Conservation (phyloP, 2,329 filamentous ascomycete species). For the Neopestalotiopsis clavispora region DNA sequence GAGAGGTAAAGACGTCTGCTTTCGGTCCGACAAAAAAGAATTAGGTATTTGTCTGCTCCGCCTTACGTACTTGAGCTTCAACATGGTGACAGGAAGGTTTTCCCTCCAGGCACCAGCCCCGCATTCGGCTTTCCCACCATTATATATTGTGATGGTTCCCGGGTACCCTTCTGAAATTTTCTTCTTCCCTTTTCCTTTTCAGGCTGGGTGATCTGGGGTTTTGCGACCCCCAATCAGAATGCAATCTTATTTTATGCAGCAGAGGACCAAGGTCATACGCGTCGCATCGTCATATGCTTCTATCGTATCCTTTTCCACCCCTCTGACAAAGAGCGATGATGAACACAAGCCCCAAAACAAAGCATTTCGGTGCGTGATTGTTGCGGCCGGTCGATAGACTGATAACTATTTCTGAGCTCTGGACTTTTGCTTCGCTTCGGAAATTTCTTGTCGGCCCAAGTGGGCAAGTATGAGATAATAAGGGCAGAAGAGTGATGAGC, state of each 20-base stretch:
- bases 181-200: slow-evolving; percentile 9
- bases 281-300: slow-evolving; percentile 13
- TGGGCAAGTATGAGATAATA: slow-evolving; percentile 3
- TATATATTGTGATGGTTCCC: slow-evolving; percentile 7
- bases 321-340: slow-evolving; percentile 13
- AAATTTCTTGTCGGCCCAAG: slow-evolving; percentile 12
- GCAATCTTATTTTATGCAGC: background rate
- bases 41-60: slow-evolving; percentile 2
- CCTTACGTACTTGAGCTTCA: slow-evolving; percentile 5
- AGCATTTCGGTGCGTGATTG: slow-evolving; percentile 12
- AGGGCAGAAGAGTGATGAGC: background rate
- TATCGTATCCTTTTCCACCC: slow-evolving; percentile 3
- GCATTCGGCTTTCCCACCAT: slow-evolving; percentile 11
- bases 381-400: slow-evolving; percentile 12
- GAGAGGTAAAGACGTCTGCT: background rate
- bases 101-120: slow-evolving; percentile 1
- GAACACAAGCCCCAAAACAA: slow-evolving; percentile 10
- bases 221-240: background rate
- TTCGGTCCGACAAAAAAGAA: background rate
- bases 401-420: slow-evolving; percentile 12
- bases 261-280: background rate
- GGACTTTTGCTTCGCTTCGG: slow-evolving; percentile 8
- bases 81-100: slow-evolving; percentile 4
- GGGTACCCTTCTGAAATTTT: background rate
- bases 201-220: background rate